Conservation (phyloP, 495 filamentous ascomycete species). For the Recurvomyces mirabilis region DNA sequence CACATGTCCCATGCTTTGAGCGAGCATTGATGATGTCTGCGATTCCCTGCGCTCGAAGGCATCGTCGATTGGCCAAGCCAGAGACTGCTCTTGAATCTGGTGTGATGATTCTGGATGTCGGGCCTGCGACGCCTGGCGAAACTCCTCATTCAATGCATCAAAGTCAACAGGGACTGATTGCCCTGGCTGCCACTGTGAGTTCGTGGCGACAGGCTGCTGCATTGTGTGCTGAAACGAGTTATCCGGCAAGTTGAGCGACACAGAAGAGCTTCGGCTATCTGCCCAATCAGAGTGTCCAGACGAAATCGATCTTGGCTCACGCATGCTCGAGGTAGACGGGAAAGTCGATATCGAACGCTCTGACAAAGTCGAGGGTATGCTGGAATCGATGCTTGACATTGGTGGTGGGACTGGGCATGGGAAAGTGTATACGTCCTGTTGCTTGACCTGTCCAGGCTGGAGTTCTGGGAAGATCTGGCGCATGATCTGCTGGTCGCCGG, state of each 20-base stretch:
- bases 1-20: conserved; percentile 20
- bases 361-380: conserved; percentile 12
- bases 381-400: conserved; percentile 16
- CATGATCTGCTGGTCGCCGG: conserved; percentile 4
- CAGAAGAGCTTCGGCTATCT: conserved; percentile 16
- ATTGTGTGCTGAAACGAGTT: neutral
- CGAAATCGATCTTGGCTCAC: neutral
- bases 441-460: neutral
- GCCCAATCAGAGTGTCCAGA: conserved; percentile 13
- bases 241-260: conserved; percentile 2
- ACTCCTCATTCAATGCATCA: conserved; percentile 10
- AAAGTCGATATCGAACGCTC: conserved; percentile 4
- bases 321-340: conserved; percentile 3
- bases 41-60: conserved; percentile 12
- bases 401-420: neutral
- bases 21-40: conserved; percentile 15
- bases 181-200: conserved; percentile 19
- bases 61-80: conserved; percentile 17
- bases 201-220: neutral
- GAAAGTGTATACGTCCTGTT: conserved; percentile 1
- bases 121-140: conserved; percentile 7
- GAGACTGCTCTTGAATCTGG: conserved; percentile 19
- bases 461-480: conserved; percentile 12
- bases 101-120: no score
- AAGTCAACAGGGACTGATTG: conserved; percentile 20